Base-by-base conservation (phyloP, 805 yeast genomes). In the Candida piceae region DNA sequence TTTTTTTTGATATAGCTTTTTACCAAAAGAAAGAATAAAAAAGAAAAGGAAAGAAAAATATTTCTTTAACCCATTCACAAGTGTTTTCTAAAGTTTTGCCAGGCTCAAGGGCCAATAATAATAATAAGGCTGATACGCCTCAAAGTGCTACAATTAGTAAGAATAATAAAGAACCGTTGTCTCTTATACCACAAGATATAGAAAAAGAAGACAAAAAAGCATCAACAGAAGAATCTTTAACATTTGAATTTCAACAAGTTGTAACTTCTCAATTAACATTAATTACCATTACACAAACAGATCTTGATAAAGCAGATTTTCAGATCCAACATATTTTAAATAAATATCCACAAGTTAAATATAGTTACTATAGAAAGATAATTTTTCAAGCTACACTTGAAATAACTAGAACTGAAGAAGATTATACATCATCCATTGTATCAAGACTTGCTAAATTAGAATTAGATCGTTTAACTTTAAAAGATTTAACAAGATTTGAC, bases 181-280 rank as follows among this genome's bases (percentile, higher is more conserved):
- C 23, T 24, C 26, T 9, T 12, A 9, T 12, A 24, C 26, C 9
- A 24, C 9, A 10, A 12, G 25, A 29, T 25, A 38, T 24, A 29
- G 21, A 20, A 28, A 16, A 13, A n/a, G 34, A 21, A 33, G 36
- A 18, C 32, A 25, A 27, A 31, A 30, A 23, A 29, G 16, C 16
- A 20, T 12, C n/a, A 22, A 6, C 28, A 17, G 28, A 28, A 31
- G n/a, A 42, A 15, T 36, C 46, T 9, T 23, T 46, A 21, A 21
- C 46, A 15, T 38, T 37, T 32, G 50, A 46, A 29, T 33, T 52
- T 20, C 26, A 32, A 31, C 48, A 42, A 40, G 64, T 74, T 35
- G 58, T 70, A 31, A 52, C 69, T 40, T 70, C 77, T 24, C 86
- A 80, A 57, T 52, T 80, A 29, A 65, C 74, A 15, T 64, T 79